Evolutionary conservation across 306 rosid species (phyloP).

Genomic region (Chamaecrista fasciculata): DNA sequence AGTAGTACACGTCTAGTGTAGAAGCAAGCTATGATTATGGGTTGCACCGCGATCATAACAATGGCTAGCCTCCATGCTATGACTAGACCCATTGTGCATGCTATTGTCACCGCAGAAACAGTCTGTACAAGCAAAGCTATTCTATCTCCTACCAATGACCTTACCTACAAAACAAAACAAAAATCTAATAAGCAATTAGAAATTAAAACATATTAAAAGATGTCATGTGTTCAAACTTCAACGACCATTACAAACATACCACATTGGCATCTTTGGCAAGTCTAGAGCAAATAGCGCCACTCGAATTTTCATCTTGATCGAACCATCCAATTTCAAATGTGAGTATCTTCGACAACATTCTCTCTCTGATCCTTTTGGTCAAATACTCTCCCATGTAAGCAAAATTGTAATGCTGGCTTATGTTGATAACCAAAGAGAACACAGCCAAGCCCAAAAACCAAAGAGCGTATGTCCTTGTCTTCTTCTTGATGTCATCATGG

Average conservation of each 20-base stretch:
- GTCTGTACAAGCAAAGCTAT: constrained; percentile 45
- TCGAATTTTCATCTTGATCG: constrained; percentile 43
- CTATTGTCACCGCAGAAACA: constrained; percentile 36
- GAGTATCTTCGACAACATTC: constrained; percentile 44
- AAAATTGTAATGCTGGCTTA: constrained; percentile 49
- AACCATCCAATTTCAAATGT: constrained; percentile 58
- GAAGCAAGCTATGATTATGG: constrained; percentile 37
- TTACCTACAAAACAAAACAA: constrained; percentile 30
- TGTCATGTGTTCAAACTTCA: background rate
- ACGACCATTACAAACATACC: constrained; percentile 22
- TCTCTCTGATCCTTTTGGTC: constrained; percentile 45
- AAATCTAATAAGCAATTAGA: no score
- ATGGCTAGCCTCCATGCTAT: constrained; percentile 51
- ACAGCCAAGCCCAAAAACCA: constrained; percentile 30
- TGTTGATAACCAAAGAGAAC: constrained; percentile 23
- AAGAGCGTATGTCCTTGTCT: constrained; percentile 11
- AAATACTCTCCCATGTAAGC: constrained; percentile 50
- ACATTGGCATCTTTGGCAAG: constrained; percentile 51
- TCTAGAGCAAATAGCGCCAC: constrained; percentile 45
- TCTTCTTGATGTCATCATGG: constrained; percentile 34
- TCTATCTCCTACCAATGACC: constrained; percentile 60
- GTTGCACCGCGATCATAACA: constrained; percentile 43
- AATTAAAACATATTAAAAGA: no score
- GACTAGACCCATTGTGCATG: constrained; percentile 47
- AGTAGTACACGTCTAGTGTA: constrained; percentile 43